Evolutionary conservation across 108 stramenopile genomes (phyloP), one percentile per base, ranked within the genome.

Genomic region (Parmales sp.): DNA sequence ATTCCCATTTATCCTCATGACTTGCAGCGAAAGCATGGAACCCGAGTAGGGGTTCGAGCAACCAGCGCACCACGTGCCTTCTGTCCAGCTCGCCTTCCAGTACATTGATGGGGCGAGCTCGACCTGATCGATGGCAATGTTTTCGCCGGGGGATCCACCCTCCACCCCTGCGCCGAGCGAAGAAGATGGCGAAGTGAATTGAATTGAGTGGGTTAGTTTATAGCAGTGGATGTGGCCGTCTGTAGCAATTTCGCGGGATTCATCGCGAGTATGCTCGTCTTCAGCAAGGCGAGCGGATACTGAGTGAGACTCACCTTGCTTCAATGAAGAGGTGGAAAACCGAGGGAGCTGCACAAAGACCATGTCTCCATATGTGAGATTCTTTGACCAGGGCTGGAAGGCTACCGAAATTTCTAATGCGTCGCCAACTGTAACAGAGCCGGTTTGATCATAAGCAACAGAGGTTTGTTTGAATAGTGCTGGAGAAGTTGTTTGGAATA

Each of bases 41-140:
- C 31, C 4, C 31, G 13, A 19, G 54, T 60, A 60, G 5, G 54
- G 54, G 28, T 60, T 34, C 16, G 28, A 28, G 54, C 54, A 60
- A 7, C 54, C 54, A 5, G 54, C 54, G 54, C 54, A 60, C 54
- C 54, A 60, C 11, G 54, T 31, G 4, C 54, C 54, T 16, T 60
- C 54, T 11, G 54, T 60, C 54, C 54, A 60, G 29, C 11, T 18
- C 16, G 29, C 54, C 26, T 60, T 60, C 54, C 54, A 60, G 28
- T 19, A 3, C 4, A 34, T 60, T 6, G 29, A 34, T 2, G 54
- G 54, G 20, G 31, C 31, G 54, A 60, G 54, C 31, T 60, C n/a
- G 5, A 60, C 54, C 9, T 11, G 18, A 31, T 16, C 54, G 31
- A 60, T 60, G 5, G 54, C 54, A 34, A 60, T 60, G 54, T 60